Evolutionary conservation across 1,284 basidiomycete species (phyloP), one percentile per base, ranked within the genome.

Genomic region (Cryptococcus sp.): DNA sequence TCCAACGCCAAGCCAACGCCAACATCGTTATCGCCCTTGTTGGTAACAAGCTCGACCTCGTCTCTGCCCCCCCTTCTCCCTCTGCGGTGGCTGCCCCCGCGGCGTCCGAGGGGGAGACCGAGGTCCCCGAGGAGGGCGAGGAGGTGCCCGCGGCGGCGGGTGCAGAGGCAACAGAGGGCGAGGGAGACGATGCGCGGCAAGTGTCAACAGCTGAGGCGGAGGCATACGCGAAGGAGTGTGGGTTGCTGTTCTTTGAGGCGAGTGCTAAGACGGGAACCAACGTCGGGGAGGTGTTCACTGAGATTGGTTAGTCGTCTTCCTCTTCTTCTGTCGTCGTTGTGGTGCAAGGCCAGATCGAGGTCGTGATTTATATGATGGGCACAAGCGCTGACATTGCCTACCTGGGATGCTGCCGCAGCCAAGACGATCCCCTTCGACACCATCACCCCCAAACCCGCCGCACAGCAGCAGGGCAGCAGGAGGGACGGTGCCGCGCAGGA

Each of bases 21-120:
- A 98, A 97, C 78, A 98, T 98, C 73, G 93, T 98, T 71, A 98
- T 98, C 70, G 93, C 93, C 9, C 85, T 97, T 48, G 90, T 90
- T 12, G 93, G 93, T 42, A 96, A 96, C 83, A 96, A 97, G 77
- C 71, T 96, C 66, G 94, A 98, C 79, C 84, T 98, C 60, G 91
- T 96, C 37, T 85, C 88, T 68, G 79, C 86, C 11, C 62, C 67
- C 4, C 85, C 87, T 58, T 84, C 85, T 4, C 39, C 60, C 1
- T 38, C 64, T 3, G 35, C 53, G n/a, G 57, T 48, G 13, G 61
- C 35, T n/a, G 24, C 87, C 2, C 87, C 90, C 67, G 88, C 91
- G 77, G 88, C 88, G 18, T 89, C 88, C 7, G 89, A 59, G 28
- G 44, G 88, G n/a, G 90, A 88, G 0, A 86, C 40, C 23, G 50